phyloP scores from a whole-genome alignment of 2,329 filamentous ascomycete species.

The Penicillium sp. region DNA sequence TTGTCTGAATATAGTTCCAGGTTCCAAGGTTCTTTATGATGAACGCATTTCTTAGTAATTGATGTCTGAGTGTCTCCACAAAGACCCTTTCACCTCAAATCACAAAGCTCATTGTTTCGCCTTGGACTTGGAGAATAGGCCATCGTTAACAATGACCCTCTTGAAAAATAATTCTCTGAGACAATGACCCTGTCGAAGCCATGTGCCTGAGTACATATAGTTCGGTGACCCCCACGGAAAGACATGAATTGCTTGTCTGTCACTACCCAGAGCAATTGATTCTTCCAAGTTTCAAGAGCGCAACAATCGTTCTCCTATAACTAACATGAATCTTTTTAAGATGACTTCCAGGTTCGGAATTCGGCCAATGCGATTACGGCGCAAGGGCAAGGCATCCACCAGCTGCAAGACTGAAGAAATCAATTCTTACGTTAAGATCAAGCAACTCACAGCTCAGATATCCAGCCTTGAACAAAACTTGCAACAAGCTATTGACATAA shows the following conservation, averaged over 20 bases:
- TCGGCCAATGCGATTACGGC: neutral
- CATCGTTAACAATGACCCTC: neutral
- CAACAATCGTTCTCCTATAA: neutral
- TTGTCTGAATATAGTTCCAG: slow-evolving; percentile 8
- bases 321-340: neutral
- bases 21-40: neutral
- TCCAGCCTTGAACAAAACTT: slow-evolving; percentile 5
- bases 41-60: neutral
- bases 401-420: neutral
- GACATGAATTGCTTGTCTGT: neutral
- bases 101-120: neutral
- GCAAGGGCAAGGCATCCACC: neutral
- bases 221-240: neutral
- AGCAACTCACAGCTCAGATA: slow-evolving; percentile 2
- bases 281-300: neutral
- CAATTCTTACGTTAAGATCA: neutral
- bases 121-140: neutral
- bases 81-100: neutral
- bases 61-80: neutral
- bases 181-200: neutral
- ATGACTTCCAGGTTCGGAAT: neutral
- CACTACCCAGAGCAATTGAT: neutral
- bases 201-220: neutral
- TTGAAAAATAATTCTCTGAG: neutral
- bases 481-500: slow-evolving; percentile 2